Conservation (phyloP, 2,329 filamentous ascomycete genomes). For the Pseudohalonectria lignicola region DNA sequence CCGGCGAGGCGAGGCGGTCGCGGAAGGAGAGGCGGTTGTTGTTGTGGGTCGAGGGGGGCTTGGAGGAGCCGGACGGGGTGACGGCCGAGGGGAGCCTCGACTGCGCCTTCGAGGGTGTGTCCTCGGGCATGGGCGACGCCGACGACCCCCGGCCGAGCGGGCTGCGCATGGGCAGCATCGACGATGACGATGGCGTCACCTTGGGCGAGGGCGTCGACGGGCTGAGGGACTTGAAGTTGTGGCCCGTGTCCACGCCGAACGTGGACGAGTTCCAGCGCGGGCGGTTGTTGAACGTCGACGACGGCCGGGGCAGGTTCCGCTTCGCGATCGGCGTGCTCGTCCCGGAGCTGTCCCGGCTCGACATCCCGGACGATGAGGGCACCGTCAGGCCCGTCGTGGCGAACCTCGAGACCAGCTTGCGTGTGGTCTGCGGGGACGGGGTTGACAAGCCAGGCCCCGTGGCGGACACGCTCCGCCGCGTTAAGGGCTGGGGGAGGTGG, state of each 20-base stretch:
- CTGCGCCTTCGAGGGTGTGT: conserved; percentile 31
- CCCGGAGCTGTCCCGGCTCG: conserved; percentile 20
- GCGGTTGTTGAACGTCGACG: conserved; percentile 38
- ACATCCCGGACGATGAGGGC: too few relatives aligned
- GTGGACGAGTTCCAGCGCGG: conserved; percentile 65
- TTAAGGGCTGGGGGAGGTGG: conserved; percentile 31
- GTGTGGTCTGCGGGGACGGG: conserved; percentile 24
- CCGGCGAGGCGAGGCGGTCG: conserved; percentile 38
- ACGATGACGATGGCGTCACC: conserved; percentile 20
- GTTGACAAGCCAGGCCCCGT: conserved; percentile 13
- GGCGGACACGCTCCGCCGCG: conserved; percentile 33
- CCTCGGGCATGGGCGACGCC: conserved; percentile 33
- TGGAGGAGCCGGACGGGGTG: too few relatives aligned
- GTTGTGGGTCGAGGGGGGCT: too few relatives aligned
- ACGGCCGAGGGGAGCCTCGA: too few relatives aligned
- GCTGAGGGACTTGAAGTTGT: conserved; percentile 55
- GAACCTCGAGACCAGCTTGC: conserved; percentile 31
- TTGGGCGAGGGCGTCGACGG: conserved; percentile 33
- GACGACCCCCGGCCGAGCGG: conserved; percentile 33
- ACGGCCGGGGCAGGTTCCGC: conserved; percentile 29
- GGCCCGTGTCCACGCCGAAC: conserved; percentile 54
- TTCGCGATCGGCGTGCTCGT: conserved; percentile 38
- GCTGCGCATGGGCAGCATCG: conserved; percentile 40
- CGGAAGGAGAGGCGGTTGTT: conserved; percentile 40
- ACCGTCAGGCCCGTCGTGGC: conserved; percentile 29